Percentiles rank a stretch among this genome's conserved stretches.
phyloP scores from a whole-genome alignment of 1,139 yeast genomes.

The Suhomyces yuchorum region DNA sequence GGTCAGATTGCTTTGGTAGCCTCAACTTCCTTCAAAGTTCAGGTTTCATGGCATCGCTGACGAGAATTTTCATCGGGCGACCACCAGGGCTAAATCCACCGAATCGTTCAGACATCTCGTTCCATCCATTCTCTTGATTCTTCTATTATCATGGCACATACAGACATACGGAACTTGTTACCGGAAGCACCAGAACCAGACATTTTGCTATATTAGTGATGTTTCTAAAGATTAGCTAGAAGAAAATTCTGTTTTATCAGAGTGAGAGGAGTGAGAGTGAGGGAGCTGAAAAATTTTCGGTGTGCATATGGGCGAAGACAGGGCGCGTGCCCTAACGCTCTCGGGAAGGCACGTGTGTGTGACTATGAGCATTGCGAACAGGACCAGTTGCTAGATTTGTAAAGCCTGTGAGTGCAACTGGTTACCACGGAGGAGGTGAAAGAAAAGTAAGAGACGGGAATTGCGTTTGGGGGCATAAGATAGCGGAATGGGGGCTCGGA shows the following conservation, averaged over 20 bases:
- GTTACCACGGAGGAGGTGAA: too few relatives aligned
- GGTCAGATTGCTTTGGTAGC: background rate
- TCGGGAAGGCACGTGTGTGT: background rate
- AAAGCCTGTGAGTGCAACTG: too few relatives aligned
- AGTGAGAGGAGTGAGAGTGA: slow-evolving; percentile 6
- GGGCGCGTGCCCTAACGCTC: slow-evolving; percentile 12
- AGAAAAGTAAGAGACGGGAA: too few relatives aligned
- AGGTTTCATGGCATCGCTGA: background rate
- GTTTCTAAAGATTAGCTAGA: slow-evolving; percentile 11
- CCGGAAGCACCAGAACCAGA: slow-evolving; percentile 97
- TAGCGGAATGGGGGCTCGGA: too few relatives aligned
- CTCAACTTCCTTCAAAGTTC: background rate
- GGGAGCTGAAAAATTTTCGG: slow-evolving; percentile 12
- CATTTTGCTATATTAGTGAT: slow-evolving; percentile 43
- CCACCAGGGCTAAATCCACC: background rate
- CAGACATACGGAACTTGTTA: slow-evolving; percentile 98
- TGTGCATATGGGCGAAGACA: slow-evolving; percentile 3
- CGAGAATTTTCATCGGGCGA: background rate
- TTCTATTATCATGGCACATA: slow-evolving; percentile 53
- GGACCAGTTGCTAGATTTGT: too few relatives aligned
- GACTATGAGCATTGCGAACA: background rate
- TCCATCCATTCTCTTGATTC: background rate
- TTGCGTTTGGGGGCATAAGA: too few relatives aligned
- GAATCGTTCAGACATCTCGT: background rate
- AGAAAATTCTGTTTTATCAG: slow-evolving; percentile 8